A percentile compares a stretch with the other conserved stretches of the same genome.
These are phyloP conservation scores for Deinandra increscens DNA, from an alignment of 129 eudicot genomes.

Conservation along the genomic window DNA sequence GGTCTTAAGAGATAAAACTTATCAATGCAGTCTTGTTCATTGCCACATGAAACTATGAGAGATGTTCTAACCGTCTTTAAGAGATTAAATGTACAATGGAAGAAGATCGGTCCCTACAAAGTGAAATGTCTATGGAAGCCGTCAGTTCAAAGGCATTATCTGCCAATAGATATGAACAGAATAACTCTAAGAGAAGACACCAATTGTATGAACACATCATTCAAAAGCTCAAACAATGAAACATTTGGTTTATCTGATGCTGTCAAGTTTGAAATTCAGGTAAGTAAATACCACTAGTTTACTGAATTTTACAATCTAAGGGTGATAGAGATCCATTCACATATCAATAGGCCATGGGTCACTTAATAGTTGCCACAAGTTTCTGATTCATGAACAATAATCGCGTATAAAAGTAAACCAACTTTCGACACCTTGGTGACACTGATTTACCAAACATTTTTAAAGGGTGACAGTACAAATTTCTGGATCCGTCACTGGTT, in stretches of 20 bases:
- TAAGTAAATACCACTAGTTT: neutral
- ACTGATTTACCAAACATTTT: too few relatives aligned
- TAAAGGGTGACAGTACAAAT: too few relatives aligned
- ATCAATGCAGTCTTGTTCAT: slow-evolving; percentile 47
- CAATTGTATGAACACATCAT: slow-evolving; percentile 14
- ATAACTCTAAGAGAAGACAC: slow-evolving; percentile 32
- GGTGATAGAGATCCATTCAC: neutral
- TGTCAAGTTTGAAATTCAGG: slow-evolving; percentile 74
- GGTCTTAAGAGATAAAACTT: neutral
- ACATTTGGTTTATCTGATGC: slow-evolving; percentile 24
- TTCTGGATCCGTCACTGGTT: neutral
- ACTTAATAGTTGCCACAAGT: neutral
- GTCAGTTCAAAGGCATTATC: slow-evolving; percentile 19
- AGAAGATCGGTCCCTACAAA: slow-evolving; percentile 58
- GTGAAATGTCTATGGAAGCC: slow-evolving; percentile 66
- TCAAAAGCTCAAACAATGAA: slow-evolving; percentile 20
- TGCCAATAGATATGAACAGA: slow-evolving; percentile 12
- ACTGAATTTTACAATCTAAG: neutral
- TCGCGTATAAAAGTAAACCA: too few relatives aligned
- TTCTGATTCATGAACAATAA: too few relatives aligned
- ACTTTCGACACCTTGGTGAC: too few relatives aligned
- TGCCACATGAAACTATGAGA: slow-evolving; percentile 56
- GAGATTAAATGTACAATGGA: slow-evolving; percentile 60
- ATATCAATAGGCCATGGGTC: neutral
- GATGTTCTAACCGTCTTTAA: slow-evolving; percentile 46